Evolutionary conservation across 2,329 filamentous ascomycete species (phyloP), one percentile per base, ranked within the genome.

Genomic region (Sporothrix euskadiensis): DNA sequence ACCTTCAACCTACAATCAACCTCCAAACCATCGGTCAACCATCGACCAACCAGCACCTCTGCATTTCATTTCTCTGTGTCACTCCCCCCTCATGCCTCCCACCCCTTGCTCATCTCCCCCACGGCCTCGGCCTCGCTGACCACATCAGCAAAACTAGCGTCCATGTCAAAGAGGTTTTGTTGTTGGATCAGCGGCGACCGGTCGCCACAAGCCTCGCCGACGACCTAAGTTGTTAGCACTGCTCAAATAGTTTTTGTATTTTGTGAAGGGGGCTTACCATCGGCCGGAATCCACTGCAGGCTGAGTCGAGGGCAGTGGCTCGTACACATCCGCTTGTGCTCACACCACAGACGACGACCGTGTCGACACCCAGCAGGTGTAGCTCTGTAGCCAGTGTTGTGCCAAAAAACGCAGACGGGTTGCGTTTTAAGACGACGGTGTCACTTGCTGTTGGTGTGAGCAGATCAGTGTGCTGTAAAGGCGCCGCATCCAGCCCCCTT

Each of bases 131-230:
- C 78, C 72, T 84, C 83, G 4, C 77, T 75, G 0, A 85, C 81
- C 0, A 85, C 83, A 77, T 85, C 84, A 1, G 81, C 83, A 78
- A 84, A 85, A 75, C 85, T 84, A 2, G 83, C 82, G 74, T 84
- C 80, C 69, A 85, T 79, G 73, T 85, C 84, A 72, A 84, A 83
- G 4, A 85, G 77, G 74, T 84, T 85, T 0, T 81, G 81, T 35
- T 81, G 79, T 69, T 85, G 84, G 56, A 85, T 84, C 66, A 81
- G 80, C 16, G 80, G 79, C 19, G 80, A 81, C 14, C 83, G 78
- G 75, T 85, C 83, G 39, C 84, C 83, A 73, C 84, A 84, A 4
- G 83, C 83, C 56, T 81, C 77, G 30, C 79, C 80, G 9, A 85
- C 84, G 73, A 63, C 57, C 57, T 63, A 12, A 44, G 9, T 12